Evolutionary conservation across 805 yeast genomes (phyloP).

Genomic region (Candida fluviatilis): DNA sequence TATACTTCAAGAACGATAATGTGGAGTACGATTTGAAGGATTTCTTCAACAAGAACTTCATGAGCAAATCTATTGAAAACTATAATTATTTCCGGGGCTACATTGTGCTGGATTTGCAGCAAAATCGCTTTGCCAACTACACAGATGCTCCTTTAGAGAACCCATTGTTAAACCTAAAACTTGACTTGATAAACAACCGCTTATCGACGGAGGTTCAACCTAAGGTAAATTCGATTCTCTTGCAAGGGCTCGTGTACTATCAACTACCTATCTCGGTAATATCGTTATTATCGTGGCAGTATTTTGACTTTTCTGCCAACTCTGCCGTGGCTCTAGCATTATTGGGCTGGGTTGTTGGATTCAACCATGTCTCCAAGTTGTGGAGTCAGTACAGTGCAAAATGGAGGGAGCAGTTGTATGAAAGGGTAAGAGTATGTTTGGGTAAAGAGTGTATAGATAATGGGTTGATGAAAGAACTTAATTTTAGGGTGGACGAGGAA

Average conservation of each 20-base stretch:
- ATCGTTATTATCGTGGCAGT: conserved; percentile 26
- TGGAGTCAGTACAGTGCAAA: conserved; percentile 28
- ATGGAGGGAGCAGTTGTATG: conserved; percentile 30
- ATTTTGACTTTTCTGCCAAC: conserved; percentile 30
- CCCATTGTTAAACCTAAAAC: conserved; percentile 29
- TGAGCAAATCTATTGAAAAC: conserved; percentile 35
- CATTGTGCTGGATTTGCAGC: conserved; percentile 25
- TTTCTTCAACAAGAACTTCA: conserved; percentile 28
- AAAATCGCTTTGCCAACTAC: conserved; percentile 20
- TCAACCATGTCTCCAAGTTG: conserved; percentile 33
- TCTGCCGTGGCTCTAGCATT: conserved; percentile 28
- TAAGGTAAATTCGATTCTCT: conserved; percentile 24
- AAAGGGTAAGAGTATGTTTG: conserved; percentile 31
- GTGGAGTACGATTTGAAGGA: conserved; percentile 41
- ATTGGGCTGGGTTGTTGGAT: conserved; percentile 40
- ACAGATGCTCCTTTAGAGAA: conserved; percentile 13
- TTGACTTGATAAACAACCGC: conserved; percentile 23
- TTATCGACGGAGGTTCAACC: conserved; percentile 35
- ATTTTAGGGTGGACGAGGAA: conserved; percentile 19
- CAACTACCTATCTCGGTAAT: conserved; percentile 35
- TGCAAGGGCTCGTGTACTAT: conserved; percentile 27
- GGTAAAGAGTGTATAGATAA: conserved; percentile 34
- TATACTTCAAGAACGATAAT: conserved; percentile 39
- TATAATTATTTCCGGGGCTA: conserved; percentile 37
- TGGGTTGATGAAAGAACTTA: conserved; percentile 33